A percentile compares a stretch with the other conserved stretches of the same genome.
Conservation (phyloP, 495 filamentous ascomycete species). For the Beverwykella pulmonaria region DNA sequence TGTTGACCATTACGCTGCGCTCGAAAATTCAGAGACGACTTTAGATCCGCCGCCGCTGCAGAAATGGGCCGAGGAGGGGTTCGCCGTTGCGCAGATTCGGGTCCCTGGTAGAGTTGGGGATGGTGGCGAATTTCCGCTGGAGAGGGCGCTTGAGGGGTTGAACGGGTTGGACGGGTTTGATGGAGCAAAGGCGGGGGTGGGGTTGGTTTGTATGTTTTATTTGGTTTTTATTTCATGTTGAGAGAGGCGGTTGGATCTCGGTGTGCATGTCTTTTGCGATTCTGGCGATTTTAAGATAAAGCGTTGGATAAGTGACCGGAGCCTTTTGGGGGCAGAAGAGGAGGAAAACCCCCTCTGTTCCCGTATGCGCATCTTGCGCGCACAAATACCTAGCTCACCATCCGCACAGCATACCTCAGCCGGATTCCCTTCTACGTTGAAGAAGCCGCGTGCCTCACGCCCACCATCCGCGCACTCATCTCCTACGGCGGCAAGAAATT, state of each 20-base stretch:
- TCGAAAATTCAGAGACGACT: constrained; percentile 17
- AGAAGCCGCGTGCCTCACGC: constrained; percentile 19
- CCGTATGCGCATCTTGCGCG: too few relatives aligned
- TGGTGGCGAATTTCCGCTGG: constrained; percentile 24
- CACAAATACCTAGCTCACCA: not conserved
- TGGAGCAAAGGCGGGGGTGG: not conserved
- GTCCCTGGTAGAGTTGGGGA: constrained; percentile 22
- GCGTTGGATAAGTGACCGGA: too few relatives aligned
- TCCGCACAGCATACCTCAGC: constrained; percentile 23
- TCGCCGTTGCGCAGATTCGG: constrained; percentile 52
- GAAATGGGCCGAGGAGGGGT: constrained; percentile 67
- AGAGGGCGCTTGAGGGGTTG: constrained; percentile 37
- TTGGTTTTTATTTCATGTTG: not conserved
- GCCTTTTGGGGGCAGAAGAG: too few relatives aligned
- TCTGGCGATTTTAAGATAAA: too few relatives aligned
- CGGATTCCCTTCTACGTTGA: constrained; percentile 26
- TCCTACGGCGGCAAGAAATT: constrained; percentile 15
- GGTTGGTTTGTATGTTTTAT: constrained; percentile 11
- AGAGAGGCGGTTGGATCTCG: too few relatives aligned
- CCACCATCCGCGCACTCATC: constrained; percentile 23
- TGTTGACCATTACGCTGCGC: constrained; percentile 28
- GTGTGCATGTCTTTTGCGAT: too few relatives aligned
- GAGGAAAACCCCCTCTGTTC: too few relatives aligned
- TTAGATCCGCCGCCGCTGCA: constrained; percentile 51
- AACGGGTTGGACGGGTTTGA: constrained; percentile 39